phyloP scores from a whole-genome alignment of 805 yeast genomes.

The Yarrowia osloensis region DNA sequence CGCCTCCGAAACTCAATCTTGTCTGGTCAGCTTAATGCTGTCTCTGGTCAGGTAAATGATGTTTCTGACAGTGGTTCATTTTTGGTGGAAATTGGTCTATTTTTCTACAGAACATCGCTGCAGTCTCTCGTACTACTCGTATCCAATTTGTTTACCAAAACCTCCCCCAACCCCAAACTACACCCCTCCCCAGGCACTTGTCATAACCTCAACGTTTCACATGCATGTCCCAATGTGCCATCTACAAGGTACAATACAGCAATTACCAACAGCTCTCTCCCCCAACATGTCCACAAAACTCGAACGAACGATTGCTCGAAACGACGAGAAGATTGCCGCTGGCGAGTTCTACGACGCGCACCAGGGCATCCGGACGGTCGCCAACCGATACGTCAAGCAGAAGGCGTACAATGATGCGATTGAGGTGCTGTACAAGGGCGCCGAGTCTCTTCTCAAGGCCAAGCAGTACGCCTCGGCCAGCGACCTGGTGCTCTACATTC shows the following conservation, averaged over 20 bases:
- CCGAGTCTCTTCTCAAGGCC: slow-evolving; percentile 65
- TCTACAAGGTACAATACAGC: too few species aligned
- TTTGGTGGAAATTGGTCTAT: too few species aligned
- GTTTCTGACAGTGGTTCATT: not conserved
- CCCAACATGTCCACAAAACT: slow-evolving; percentile 25
- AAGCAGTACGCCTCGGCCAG: slow-evolving; percentile 78
- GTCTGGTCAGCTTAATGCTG: too few species aligned
- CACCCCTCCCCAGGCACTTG: not conserved
- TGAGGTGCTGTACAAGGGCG: slow-evolving; percentile 70
- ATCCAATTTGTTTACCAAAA: too few species aligned
- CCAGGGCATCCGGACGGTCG: slow-evolving; percentile 87
- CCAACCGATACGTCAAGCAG: slow-evolving; percentile 75
- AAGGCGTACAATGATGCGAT: slow-evolving; percentile 70
- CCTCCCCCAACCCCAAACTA: too few species aligned
- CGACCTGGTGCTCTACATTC: slow-evolving; percentile 69
- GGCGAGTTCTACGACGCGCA: slow-evolving; percentile 93
- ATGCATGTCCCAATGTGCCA: not conserved
- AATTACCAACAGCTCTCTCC: too few species aligned
- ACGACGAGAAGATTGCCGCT: slow-evolving; percentile 50
- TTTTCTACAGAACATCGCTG: too few species aligned
- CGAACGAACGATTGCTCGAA: slow-evolving; percentile 33
- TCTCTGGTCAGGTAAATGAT: too few species aligned
- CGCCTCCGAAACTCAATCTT: not conserved
- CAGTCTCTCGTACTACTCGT: too few species aligned
- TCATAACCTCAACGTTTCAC: not conserved